phyloP scores from a whole-genome alignment of 805 yeast species.

The Yarrowia sp. region DNA sequence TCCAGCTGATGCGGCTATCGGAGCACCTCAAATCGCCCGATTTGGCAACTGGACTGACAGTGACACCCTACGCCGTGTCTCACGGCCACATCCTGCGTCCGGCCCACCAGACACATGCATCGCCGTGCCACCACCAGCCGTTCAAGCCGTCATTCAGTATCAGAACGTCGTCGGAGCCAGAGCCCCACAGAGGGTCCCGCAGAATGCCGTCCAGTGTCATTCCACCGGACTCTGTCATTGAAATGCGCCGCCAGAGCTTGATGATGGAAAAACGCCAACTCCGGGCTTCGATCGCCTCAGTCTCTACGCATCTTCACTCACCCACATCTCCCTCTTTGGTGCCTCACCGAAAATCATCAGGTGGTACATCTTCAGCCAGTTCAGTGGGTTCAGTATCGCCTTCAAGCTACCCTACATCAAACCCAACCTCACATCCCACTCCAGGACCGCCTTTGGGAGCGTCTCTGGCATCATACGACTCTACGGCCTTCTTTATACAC shows the following conservation, averaged over 20 bases:
- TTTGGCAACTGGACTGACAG: constrained; percentile 30
- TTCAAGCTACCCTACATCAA: neutral
- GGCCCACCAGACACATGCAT: constrained; percentile 1
- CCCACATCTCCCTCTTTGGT: constrained; percentile 6
- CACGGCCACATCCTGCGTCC: constrained; percentile 31
- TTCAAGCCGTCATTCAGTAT: constrained; percentile 20
- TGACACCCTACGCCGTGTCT: constrained; percentile 34
- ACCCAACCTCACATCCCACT: constrained; percentile 9
- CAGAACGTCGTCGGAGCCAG: constrained; percentile 3
- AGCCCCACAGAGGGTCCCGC: neutral
- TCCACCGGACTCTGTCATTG: constrained; percentile 19
- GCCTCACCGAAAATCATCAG: constrained; percentile 2
- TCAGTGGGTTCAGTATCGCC: constrained; percentile 9
- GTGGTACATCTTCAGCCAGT: constrained; percentile 1
- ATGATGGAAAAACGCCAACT: constrained; percentile 25
- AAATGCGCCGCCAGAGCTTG: constrained; percentile 22
- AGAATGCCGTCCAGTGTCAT: constrained; percentile 22
- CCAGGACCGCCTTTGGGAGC: constrained; percentile 11
- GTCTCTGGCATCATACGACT: constrained; percentile 39
- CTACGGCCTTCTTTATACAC: constrained; percentile 61
- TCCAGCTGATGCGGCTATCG: constrained; percentile 28
- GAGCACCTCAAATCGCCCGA: neutral
- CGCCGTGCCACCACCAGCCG: neutral
- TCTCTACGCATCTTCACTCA: constrained; percentile 5
- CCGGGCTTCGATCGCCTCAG: neutral